A percentile compares a stretch with the other conserved stretches of the same genome.
Conservation (phyloP, 768 basidiomycete genomes). For the Saitozyma sp. region DNA sequence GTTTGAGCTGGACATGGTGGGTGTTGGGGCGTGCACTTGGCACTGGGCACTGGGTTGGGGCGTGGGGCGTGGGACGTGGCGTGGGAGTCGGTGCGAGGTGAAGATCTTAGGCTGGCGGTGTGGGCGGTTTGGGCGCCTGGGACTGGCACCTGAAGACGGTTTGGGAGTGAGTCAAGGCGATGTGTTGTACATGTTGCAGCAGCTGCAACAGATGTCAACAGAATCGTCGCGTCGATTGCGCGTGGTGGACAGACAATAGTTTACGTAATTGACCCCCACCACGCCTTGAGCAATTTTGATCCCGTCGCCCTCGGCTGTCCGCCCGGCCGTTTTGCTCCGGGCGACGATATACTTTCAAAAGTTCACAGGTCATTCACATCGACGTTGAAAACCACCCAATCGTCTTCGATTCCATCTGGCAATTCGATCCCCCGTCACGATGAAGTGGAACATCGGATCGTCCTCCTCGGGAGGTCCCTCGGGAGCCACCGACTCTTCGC, state of each 20-base stretch:
- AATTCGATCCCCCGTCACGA: neutral
- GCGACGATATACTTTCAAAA: neutral
- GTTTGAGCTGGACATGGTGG: slow-evolving; percentile 24
- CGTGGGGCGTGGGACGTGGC: neutral
- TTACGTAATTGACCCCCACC: too few relatives aligned
- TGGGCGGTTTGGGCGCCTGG: too few relatives aligned
- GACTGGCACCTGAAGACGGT: too few relatives aligned
- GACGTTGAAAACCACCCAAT: neutral
- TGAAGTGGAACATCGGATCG: slow-evolving; percentile 18
- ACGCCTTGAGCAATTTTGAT: too few relatives aligned
- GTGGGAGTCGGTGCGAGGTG: neutral
- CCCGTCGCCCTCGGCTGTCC: neutral
- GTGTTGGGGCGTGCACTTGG: neutral
- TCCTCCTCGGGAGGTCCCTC: neutral
- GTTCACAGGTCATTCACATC: neutral
- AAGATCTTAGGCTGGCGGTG: neutral
- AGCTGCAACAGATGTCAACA: too few relatives aligned
- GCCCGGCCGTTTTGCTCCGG: slow-evolving; percentile 2
- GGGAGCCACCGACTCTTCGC: neutral
- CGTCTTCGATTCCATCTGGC: neutral
- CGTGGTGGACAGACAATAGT: too few relatives aligned
- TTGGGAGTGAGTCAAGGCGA: too few relatives aligned
- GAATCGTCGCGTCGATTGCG: too few relatives aligned
- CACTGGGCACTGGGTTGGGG: too few relatives aligned
- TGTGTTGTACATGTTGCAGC: too few relatives aligned